Base-by-base conservation (phyloP, 1,284 basidiomycete species). In the Austroboletus novae-zelandiae region DNA sequence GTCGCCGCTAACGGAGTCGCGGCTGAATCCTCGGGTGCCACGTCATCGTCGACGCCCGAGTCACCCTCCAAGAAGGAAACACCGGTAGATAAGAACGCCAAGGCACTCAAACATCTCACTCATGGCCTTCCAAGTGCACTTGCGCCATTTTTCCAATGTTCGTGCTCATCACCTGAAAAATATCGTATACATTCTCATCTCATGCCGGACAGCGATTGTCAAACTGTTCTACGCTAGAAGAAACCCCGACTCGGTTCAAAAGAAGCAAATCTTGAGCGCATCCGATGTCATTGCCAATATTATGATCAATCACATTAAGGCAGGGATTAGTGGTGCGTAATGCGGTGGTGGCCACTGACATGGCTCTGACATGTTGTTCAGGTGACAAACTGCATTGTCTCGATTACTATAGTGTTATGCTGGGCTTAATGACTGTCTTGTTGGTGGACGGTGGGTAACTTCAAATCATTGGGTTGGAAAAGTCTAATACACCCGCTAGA, bases 111-210 rank as follows among this genome's bases (percentile, higher is more conserved):
- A 65, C 91, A 94, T 61, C 71, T 98, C 31, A 84, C 88, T 0
- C 84, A 86, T 52, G 85, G 90, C 40, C 78, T 96, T 48, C 91
- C 94, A 0, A 83, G 79, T 27, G 79, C 86, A 4, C 71, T 96
- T 51, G 83, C 85, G 1, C 88, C 91, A 5, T 89, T 98, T 67
- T 94, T 97, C 73, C 90, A 92, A 79, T 86, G 94, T 94, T 68
- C 53, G 74, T 67, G 13, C 13, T 57, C 5, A 48, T 43, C 32
- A 17, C 20, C 14, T 32, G 37, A 36, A 15, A 29, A 25, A n/a
- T 23, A 13, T 40, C 41, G 48, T 11, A 31, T 48, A 39, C 45
- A 39, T 50, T 47, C 44, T 60, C 14, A 58, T 43, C 23, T 32
- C 35, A 40, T 39, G 17, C 52, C 43, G 23, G 35, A 31, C 54